Base-by-base conservation (phyloP, 257 asterid species). In the Lithospermum erythrorhizon region DNA sequence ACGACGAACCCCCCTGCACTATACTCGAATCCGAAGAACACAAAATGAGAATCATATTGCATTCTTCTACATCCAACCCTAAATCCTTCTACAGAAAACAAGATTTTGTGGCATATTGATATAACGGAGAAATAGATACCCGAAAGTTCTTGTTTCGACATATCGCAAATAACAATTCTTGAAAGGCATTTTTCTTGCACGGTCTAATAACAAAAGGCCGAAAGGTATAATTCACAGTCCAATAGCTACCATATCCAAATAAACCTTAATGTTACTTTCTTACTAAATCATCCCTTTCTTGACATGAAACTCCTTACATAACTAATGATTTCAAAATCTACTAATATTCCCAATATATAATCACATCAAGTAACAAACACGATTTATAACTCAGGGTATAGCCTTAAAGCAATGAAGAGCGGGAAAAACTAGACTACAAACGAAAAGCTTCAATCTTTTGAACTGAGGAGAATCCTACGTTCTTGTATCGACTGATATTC, bases 1-100 rank as follows among this genome's bases (percentile, higher is more conserved):
- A 75, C 59, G 67, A 54, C 61, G 64, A 74, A 61, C 62, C 61
- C 67, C 73, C 48, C 70, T 76, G 67, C 66, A 69, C 79, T 73
- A 82, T 75, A 73, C 24, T 67, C 70, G 29, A 27, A 53, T 64
- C 73, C 55, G 2, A 22, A 2, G 1, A 22, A 53, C 4, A 53
- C 23, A 20, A 53, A 53, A 22, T 53, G 21, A 53, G 57, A 53
- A n/a, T 1, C 6, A 53, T 18, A 53, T 7, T 9, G 24, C 57
- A 24, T 22, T 14, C 18, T 41, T 41, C 4, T 35, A 35, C 45
- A 35, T 7, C 45, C 45, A 35, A 35, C 11, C 45, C 49, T 14
- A 41, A 14, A 11, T 41, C 35, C 59, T 20, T 4, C n/a, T 9
- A n/a, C n/a, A 21, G 16, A 22, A 56, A 14, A 56, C 60, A 13